phyloP scores from a whole-genome alignment of 73 alveolate genomes.

The Uronychia binucleata region DNA sequence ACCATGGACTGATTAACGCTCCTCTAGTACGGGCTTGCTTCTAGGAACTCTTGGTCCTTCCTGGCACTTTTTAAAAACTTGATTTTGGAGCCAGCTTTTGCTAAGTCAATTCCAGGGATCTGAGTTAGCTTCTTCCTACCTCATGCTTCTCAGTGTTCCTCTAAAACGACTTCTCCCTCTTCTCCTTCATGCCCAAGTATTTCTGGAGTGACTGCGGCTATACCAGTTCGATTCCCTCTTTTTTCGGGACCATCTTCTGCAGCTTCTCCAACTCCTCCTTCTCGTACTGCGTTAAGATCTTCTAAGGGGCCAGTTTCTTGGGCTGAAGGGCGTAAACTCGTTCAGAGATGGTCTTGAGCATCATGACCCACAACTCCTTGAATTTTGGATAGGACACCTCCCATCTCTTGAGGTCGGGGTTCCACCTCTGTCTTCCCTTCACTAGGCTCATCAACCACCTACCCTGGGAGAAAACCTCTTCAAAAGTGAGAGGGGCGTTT shows the following conservation, averaged over 20 bases:
- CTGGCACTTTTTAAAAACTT: slow-evolving; percentile 20
- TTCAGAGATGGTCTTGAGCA: slow-evolving; percentile 27
- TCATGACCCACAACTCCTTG: slow-evolving; percentile 40
- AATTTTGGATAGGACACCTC: slow-evolving; percentile 28
- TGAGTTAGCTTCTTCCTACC: background rate
- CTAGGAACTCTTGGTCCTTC: slow-evolving; percentile 1
- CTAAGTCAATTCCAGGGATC: background rate
- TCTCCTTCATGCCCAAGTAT: background rate
- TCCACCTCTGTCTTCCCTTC: slow-evolving; percentile 47
- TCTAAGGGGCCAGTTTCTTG: slow-evolving; percentile 29
- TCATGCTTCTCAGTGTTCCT: background rate
- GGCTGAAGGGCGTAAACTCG: slow-evolving; percentile 36
- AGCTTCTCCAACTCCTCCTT: slow-evolving; percentile 11
- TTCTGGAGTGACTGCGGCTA: background rate
- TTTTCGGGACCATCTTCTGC: background rate
- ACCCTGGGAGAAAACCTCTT: slow-evolving; percentile 10
- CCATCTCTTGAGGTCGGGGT: slow-evolving; percentile 19
- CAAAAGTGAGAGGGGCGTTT: slow-evolving; percentile 36
- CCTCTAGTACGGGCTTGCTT: background rate
- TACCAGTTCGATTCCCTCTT: background rate
- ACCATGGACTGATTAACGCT: slow-evolving; percentile 41
- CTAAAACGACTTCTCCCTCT: background rate
- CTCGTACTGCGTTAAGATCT: slow-evolving; percentile 35
- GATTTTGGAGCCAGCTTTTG: slow-evolving; percentile 18
- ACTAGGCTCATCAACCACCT: background rate